Percentiles rank a stretch among this genome's conserved stretches.
phyloP scores from a whole-genome alignment of 2,329 filamentous ascomycete genomes.

The Xylariales sp. region DNA sequence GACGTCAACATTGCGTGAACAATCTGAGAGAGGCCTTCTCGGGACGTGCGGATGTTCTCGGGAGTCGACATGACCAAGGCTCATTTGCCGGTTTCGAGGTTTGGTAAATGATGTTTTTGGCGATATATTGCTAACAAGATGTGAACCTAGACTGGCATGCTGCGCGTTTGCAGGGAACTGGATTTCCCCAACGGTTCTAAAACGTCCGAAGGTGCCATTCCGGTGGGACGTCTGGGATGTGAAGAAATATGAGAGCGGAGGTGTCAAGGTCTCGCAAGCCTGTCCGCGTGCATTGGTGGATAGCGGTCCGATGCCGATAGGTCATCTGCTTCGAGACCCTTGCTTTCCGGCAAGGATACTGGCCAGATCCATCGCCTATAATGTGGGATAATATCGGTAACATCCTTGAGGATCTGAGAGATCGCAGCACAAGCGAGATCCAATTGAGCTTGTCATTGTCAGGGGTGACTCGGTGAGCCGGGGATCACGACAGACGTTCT shows the following conservation, averaged over 20 bases:
- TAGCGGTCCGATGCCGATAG: conserved; percentile 1
- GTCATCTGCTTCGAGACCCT: not conserved
- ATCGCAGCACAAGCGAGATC: not conserved
- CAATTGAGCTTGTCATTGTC: not conserved
- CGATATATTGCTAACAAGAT: too few relatives aligned
- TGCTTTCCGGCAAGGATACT: not conserved
- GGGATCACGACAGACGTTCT: too few relatives aligned
- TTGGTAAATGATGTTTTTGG: too few relatives aligned
- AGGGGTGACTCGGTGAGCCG: not conserved
- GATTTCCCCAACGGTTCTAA: conserved; percentile 1
- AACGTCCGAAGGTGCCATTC: conserved; percentile 11
- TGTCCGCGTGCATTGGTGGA: not conserved
- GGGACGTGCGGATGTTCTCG: too few relatives aligned
- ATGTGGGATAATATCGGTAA: not conserved
- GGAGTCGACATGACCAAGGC: too few relatives aligned
- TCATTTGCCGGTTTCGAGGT: too few relatives aligned
- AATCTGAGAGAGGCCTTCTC: too few relatives aligned
- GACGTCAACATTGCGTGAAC: too few relatives aligned
- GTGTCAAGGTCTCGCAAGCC: not conserved
- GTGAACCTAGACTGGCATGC: too few relatives aligned
- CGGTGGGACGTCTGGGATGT: conserved; percentile 8
- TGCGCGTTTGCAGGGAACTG: too few relatives aligned
- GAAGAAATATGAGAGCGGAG: not conserved
- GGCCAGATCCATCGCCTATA: not conserved
- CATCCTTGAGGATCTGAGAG: not conserved